Evolutionary conservation across 1,139 yeast genomes (phyloP).

Genomic region (Blastobotrys proliferans): DNA sequence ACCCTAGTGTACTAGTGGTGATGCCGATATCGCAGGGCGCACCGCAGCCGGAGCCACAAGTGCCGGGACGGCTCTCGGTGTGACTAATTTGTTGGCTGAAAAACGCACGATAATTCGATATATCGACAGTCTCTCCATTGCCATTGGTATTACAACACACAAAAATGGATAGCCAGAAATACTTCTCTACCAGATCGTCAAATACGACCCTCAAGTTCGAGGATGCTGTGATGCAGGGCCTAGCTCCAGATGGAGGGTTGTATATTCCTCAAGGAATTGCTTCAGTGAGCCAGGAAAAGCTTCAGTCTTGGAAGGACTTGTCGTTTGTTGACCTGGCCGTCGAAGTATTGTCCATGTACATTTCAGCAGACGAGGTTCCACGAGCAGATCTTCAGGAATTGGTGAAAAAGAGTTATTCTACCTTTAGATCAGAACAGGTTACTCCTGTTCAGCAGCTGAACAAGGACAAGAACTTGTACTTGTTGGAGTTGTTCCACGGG

Average conservation of each 20-base stretch:
- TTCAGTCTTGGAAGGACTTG: slow-evolving; percentile 65
- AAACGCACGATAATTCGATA: neutral
- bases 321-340: slow-evolving; percentile 83
- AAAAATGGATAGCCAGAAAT: slow-evolving; percentile 32
- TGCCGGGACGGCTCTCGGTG: no score
- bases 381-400: slow-evolving; percentile 59
- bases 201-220: slow-evolving; percentile 64
- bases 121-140: neutral
- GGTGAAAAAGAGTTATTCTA: slow-evolving; percentile 71
- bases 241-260: slow-evolving; percentile 95
- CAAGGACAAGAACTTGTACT: slow-evolving; percentile 55
- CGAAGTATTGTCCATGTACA: slow-evolving; percentile 77
- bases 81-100: slow-evolving; percentile 7
- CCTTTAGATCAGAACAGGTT: slow-evolving; percentile 80
- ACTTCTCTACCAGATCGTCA: slow-evolving; percentile 84
- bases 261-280: slow-evolving; percentile 87
- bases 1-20: no score
- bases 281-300: slow-evolving; percentile 53
- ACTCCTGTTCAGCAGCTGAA: slow-evolving; percentile 74
- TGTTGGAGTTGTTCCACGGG: slow-evolving; percentile 94
- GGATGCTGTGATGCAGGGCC: slow-evolving; percentile 88
- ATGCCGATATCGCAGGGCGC: no score
- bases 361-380: slow-evolving; percentile 66
- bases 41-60: no score
- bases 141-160: neutral